Base-by-base conservation (phyloP, 345 rosid genomes). In the Excoecaria cochinchinensis region DNA sequence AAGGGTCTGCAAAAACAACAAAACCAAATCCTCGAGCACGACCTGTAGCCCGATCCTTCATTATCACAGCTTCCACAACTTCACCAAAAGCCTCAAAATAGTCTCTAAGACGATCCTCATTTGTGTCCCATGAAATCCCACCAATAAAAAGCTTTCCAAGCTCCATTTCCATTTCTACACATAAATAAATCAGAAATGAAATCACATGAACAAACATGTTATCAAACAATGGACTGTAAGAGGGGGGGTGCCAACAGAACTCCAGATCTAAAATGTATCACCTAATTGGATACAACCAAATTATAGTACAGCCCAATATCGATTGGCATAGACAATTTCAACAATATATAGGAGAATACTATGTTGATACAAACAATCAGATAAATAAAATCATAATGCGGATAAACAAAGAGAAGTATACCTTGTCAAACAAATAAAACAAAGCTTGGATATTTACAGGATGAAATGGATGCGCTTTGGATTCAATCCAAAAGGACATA, bases 11-110 rank as follows among this genome's bases (percentile, higher is more conserved):
- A 77, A 91, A 94, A 78, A 91, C 97, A 72, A 94, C 81, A 74
- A 94, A 94, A 60, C 98, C 98, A 42, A 94, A 94, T 15, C 98
- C 98, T 46, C 98, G 95, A 68, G 95, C 97, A 80, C 97, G 95
- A 70, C 97, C 97, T 0, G 97, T 92, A 75, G 93, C 87, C 53
- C 98, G 89, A 86, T 92, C 97, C 87, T 89, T 92, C 97, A 94
- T 92, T 59, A 94, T 89, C 63, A 94, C 97, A 51, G 95, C 92
- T 84, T 94, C 97, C 52, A 83, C 51, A 74, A 94, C 94, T 66
- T 89, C 93, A 55, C 97, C 98, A 78, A 89, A 94, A 47, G 80
- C 78, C 76, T 81, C 90, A 73, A 94, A 94, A 85, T 94, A 94
- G 67, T 91, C 90, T 52, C 92, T 89, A 11, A 94, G 90, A 76